phyloP scores from a whole-genome alignment of 1,284 basidiomycete species.

The Rhizoctonia solani region DNA sequence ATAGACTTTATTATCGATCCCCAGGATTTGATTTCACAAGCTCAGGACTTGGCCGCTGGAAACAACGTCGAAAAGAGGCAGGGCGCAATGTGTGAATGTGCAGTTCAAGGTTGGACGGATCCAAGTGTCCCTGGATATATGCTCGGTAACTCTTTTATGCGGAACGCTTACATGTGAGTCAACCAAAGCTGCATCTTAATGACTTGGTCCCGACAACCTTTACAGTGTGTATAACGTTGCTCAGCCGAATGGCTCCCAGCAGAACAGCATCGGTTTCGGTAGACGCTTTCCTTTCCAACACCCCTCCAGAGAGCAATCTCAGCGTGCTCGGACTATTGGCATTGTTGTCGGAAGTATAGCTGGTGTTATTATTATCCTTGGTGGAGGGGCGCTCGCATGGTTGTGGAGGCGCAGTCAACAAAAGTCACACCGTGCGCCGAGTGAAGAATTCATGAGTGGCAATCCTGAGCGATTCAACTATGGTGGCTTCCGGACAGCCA shows the following conservation, averaged over 20 bases:
- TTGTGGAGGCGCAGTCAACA: slow-evolving; percentile 2
- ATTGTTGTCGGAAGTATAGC: slow-evolving; percentile 2
- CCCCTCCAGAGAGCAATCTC: neutral
- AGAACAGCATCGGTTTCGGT: slow-evolving; percentile 13
- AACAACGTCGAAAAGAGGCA: neutral
- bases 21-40: slow-evolving; percentile 8
- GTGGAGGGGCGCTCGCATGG: neutral
- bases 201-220: neutral
- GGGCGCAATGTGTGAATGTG: slow-evolving; percentile 17
- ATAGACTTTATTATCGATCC: slow-evolving; percentile 17
- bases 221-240: slow-evolving; percentile 17
- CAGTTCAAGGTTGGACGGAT: slow-evolving; percentile 15
- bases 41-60: neutral
- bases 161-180: slow-evolving; percentile 30
- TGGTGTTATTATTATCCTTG: neutral
- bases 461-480: neutral
- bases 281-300: neutral
- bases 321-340: neutral
- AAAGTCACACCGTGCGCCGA: slow-evolving; percentile 18
- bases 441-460: slow-evolving; percentile 5
- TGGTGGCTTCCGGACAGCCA: neutral
- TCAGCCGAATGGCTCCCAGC: slow-evolving; percentile 1
- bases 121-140: slow-evolving; percentile 24
- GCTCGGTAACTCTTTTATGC: slow-evolving; percentile 29
- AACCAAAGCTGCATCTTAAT: neutral